Conservation (phyloP, 306 rosid species). For the Trifolium pratense region DNA sequence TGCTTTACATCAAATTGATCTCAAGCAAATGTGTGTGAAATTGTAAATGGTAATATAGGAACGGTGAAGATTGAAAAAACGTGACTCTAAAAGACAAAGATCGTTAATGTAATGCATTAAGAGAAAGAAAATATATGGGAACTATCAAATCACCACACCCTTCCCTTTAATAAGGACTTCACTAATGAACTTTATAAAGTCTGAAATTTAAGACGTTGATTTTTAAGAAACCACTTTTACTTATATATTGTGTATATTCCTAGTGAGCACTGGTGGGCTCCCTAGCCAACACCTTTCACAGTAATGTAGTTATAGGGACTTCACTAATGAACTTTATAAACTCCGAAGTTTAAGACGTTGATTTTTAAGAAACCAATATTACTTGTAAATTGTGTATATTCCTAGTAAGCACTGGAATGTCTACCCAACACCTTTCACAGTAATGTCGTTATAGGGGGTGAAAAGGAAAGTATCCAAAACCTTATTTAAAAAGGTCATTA, state of each 20-base stretch:
- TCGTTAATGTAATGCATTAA: slow-evolving; percentile 1
- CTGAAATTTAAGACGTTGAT: slow-evolving; percentile 18
- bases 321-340: background rate
- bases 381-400: slow-evolving; percentile 16
- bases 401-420: slow-evolving; percentile 1
- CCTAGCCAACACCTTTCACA: background rate
- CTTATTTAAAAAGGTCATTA: slow-evolving; percentile 80
- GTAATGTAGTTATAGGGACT: background rate
- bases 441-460: background rate
- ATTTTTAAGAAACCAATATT: slow-evolving; percentile 18
- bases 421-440: slow-evolving; percentile 29
- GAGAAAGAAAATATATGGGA: slow-evolving; percentile 22
- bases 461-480: slow-evolving; percentile 44
- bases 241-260: slow-evolving; percentile 16
- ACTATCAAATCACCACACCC: slow-evolving; percentile 26
- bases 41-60: background rate
- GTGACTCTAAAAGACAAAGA: slow-evolving; percentile 1
- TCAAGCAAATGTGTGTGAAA: slow-evolving; percentile 18
- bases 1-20: slow-evolving; percentile 17
- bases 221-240: slow-evolving; percentile 15
- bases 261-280: background rate
- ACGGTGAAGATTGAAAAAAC: background rate
- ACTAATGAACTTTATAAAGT: background rate
- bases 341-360: slow-evolving; percentile 11
- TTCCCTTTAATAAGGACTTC: slow-evolving; percentile 20